Conservation (phyloP, 257 asterid species). For the Ballota nigra region DNA sequence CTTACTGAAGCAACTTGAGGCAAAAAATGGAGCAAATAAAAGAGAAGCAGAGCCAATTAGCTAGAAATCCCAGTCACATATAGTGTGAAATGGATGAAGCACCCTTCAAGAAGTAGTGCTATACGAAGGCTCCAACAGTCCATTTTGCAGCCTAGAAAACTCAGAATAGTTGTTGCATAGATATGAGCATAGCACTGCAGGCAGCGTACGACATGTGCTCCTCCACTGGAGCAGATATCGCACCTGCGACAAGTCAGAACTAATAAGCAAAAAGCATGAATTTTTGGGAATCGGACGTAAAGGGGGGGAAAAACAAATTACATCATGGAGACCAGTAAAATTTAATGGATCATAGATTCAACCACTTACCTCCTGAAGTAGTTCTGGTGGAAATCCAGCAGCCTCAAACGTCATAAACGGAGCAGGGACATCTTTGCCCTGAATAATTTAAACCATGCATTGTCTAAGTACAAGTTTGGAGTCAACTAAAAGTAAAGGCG, state of each 20-base stretch:
- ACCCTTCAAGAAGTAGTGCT: slow-evolving; percentile 79
- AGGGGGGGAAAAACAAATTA: slow-evolving; percentile 18
- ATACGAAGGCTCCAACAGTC: slow-evolving; percentile 86
- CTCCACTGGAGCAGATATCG: slow-evolving; percentile 99
- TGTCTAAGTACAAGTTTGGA: slow-evolving; percentile 22
- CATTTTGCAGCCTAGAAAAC: slow-evolving; percentile 97
- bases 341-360: slow-evolving; percentile 15
- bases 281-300: slow-evolving; percentile 31
- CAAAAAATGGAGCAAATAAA: slow-evolving; percentile 86
- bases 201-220: slow-evolving; percentile 99
- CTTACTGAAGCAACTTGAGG: slow-evolving; percentile 99
- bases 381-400: slow-evolving; percentile 89
- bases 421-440: slow-evolving; percentile 93
- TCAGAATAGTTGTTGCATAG: slow-evolving; percentile 74
- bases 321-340: slow-evolving; percentile 6
- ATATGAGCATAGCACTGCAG: slow-evolving; percentile 96
- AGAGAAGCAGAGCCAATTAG: slow-evolving; percentile 83
- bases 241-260: slow-evolving; percentile 98
- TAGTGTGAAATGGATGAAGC: slow-evolving; percentile 80
- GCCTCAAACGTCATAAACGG: slow-evolving; percentile 94
- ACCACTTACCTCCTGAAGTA: slow-evolving; percentile 80
- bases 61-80: slow-evolving; percentile 82
- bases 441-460: slow-evolving; percentile 23
- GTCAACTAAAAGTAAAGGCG: background rate
- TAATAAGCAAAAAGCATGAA: slow-evolving; percentile 57